Conservation (phyloP, 768 basidiomycete genomes). For the Hygrophoropsis aurantiaca region DNA sequence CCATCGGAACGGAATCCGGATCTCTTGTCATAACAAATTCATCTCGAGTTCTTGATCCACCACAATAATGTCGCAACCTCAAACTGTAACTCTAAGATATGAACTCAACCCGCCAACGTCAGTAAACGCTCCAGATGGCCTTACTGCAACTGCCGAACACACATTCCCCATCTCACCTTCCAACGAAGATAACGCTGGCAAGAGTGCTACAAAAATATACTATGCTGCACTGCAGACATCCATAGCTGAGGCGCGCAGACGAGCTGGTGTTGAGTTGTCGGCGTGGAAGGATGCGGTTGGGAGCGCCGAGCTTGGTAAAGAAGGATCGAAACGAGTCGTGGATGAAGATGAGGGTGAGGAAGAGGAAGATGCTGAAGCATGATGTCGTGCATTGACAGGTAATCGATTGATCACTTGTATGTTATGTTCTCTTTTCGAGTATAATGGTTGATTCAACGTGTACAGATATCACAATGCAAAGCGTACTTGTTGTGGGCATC, state of each 20-base stretch:
- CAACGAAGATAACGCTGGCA: slow-evolving; percentile 16
- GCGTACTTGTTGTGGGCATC: too few relatives aligned
- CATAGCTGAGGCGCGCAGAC: slow-evolving; percentile 50
- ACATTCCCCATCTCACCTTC: slow-evolving; percentile 18
- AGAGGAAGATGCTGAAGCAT: slow-evolving; percentile 37
- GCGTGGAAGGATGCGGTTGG: slow-evolving; percentile 75
- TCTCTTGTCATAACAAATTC: slow-evolving; percentile 2
- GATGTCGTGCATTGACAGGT: neutral
- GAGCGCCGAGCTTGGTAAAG: slow-evolving; percentile 60
- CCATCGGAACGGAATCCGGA: slow-evolving; percentile 15
- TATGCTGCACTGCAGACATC: slow-evolving; percentile 50
- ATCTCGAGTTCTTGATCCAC: neutral
- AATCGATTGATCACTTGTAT: neutral
- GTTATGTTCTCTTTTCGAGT: too few relatives aligned
- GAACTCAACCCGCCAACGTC: slow-evolving; percentile 19
- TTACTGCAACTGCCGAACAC: slow-evolving; percentile 22
- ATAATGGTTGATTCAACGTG: too few relatives aligned
- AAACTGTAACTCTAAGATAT: slow-evolving; percentile 18
- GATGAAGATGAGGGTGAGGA: slow-evolving; percentile 49
- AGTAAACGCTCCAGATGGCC: slow-evolving; percentile 13
- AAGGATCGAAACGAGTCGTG: slow-evolving; percentile 42
- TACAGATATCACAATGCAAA: too few relatives aligned
- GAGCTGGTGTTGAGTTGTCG: slow-evolving; percentile 68
- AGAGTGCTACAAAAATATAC: slow-evolving; percentile 29
- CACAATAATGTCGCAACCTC: slow-evolving; percentile 13